Conservation (phyloP, 2,329 filamentous ascomycete species). For the Pseudogymnoascus sp. region DNA sequence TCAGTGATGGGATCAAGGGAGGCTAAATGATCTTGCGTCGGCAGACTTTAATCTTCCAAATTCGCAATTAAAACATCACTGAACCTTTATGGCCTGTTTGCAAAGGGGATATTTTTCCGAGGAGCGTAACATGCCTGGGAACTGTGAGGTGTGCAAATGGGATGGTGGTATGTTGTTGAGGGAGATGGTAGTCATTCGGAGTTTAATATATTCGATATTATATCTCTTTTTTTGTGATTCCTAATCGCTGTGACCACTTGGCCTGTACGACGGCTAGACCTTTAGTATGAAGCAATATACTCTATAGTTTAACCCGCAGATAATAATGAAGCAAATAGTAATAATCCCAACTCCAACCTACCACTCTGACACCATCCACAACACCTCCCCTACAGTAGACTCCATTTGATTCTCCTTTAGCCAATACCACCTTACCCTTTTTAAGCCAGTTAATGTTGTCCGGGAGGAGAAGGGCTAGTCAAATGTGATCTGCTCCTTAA, state of each 20-base stretch:
- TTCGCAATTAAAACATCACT: constrained; percentile 8
- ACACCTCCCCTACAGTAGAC: no score
- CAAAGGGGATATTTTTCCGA: not conserved
- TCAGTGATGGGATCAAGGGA: constrained; percentile 8
- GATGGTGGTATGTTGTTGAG: constrained; percentile 3
- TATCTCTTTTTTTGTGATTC: not conserved
- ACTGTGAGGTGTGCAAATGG: constrained; percentile 7
- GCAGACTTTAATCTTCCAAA: constrained; percentile 6
- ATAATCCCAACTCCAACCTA: no score
- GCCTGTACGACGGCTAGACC: not conserved
- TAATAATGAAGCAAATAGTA: not conserved
- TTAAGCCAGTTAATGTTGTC: no score
- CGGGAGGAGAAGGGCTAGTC: no score
- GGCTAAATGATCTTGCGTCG: constrained; percentile 8
- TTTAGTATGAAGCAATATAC: not conserved
- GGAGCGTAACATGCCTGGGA: constrained; percentile 1
- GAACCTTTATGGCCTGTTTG: constrained; percentile 3
- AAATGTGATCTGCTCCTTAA: no score
- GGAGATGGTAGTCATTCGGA: constrained; percentile 1
- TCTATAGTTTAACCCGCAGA: not conserved
- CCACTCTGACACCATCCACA: no score
- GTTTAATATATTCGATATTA: constrained; percentile 8
- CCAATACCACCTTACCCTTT: no score
- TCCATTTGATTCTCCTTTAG: no score
- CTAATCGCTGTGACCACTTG: not conserved